phyloP scores from a whole-genome alignment of 768 basidiomycete species.

The Thelephora ganbajun region DNA sequence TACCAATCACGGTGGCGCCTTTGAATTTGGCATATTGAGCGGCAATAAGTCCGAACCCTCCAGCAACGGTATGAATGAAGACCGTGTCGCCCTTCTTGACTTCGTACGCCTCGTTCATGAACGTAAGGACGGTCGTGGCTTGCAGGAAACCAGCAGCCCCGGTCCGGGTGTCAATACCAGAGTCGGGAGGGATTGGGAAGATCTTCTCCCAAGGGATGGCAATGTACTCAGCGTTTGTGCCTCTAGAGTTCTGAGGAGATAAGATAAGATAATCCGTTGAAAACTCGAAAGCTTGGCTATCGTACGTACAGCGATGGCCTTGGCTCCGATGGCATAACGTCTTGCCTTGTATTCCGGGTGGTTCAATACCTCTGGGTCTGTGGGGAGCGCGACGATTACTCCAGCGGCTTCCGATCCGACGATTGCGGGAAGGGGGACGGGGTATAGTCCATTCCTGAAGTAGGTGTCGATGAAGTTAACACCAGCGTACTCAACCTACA shows the following conservation, averaged over 20 bases:
- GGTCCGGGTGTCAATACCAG: conserved; percentile 23
- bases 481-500: conserved; percentile 57
- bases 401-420: conserved; percentile 77
- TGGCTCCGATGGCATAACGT: conserved; percentile 51
- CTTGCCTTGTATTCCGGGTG: conserved; percentile 44
- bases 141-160: conserved; percentile 59
- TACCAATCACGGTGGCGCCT: conserved; percentile 86
- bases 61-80: conserved; percentile 81
- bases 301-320: conserved; percentile 52
- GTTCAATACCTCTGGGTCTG: conserved; percentile 42
- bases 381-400: conserved; percentile 59
- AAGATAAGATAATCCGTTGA: neutral
- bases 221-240: conserved; percentile 58
- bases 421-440: conserved; percentile 43
- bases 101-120: conserved; percentile 74
- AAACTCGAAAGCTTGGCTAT: neutral
- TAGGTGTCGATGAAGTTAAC: conserved; percentile 88
- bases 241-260: conserved; percentile 17
- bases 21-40: conserved; percentile 51
- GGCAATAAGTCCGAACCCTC: conserved; percentile 64
- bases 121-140: conserved; percentile 61
- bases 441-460: conserved; percentile 64
- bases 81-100: conserved; percentile 69
- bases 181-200: conserved; percentile 46
- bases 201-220: conserved; percentile 46